Evolutionary conservation across 2,329 filamentous ascomycete genomes (phyloP).

Genomic region (Pseudogymnoascus sp.): DNA sequence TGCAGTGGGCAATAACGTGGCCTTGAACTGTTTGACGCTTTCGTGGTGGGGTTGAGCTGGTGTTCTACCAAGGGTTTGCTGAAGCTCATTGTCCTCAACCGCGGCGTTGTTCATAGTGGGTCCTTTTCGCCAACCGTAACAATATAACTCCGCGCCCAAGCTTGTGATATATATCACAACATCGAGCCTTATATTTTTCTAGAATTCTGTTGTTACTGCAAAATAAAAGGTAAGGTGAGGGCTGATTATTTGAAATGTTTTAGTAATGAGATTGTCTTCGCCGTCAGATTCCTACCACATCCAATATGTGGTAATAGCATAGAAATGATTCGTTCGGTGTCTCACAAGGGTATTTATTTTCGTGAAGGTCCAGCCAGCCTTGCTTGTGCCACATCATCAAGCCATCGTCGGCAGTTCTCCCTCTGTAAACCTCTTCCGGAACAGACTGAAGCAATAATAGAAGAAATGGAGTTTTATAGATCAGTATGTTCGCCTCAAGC

Average conservation of each 20-base stretch:
- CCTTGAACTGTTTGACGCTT: background rate
- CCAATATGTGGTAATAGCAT: background rate
- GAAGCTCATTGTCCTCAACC: conserved; percentile 8
- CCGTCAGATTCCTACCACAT: background rate
- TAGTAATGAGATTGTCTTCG: background rate
- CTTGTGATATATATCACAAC: background rate
- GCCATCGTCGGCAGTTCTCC: background rate
- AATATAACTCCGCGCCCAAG: background rate
- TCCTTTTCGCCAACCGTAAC: conserved; percentile 6
- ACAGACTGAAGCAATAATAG: background rate
- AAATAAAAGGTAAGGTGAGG: background rate
- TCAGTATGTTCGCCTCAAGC: background rate
- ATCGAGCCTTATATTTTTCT: background rate
- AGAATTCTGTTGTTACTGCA: background rate
- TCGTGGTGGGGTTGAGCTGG: conserved; percentile 1
- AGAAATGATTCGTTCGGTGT: background rate
- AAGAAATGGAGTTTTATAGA: background rate
- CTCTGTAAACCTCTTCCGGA: background rate
- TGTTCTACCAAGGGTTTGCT: background rate
- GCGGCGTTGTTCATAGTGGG: background rate
- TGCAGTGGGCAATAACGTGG: background rate
- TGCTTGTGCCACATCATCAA: background rate
- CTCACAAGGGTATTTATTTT: background rate
- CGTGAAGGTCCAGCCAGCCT: background rate
- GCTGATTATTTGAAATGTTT: background rate